A percentile compares a stretch with the other conserved stretches of the same genome.
Evolutionary conservation across 768 basidiomycete species (phyloP).

Genomic region (Lentinus brumalis): DNA sequence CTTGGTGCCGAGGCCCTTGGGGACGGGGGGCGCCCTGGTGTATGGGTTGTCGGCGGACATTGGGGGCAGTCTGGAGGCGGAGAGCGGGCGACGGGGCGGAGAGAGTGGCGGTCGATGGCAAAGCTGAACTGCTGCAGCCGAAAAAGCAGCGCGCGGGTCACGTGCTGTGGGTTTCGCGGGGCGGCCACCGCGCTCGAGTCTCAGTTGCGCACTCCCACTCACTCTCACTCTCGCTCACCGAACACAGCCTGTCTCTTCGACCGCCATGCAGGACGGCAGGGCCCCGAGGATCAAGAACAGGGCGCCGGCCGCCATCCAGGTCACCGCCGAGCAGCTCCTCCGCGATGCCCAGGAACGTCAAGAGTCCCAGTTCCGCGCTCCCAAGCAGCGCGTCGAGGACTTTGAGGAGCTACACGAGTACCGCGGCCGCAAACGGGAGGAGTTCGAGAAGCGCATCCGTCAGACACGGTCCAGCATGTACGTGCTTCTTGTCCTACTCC

Average conservation of each 20-base stretch:
- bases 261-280: constrained; percentile 4
- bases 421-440: constrained; percentile 87
- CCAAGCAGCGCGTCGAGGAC: constrained; percentile 94
- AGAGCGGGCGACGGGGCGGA: too few species aligned
- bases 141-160: too few species aligned
- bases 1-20: constrained; percentile 5
- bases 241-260: too few species aligned
- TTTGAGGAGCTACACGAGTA: constrained; percentile 92
- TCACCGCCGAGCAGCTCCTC: constrained; percentile 96
- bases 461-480: constrained; percentile 82
- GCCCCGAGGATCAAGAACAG: constrained; percentile 81
- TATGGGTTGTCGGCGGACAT: constrained; percentile 23
- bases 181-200: too few species aligned
- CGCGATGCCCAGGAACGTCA: constrained; percentile 98
- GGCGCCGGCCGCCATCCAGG: constrained; percentile 92
- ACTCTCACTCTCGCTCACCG: too few species aligned
- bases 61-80: too few species aligned
- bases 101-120: too few species aligned
- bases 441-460: constrained; percentile 89
- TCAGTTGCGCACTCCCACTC: background rate
- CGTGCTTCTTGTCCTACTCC: constrained; percentile 29
- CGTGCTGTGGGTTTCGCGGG: too few species aligned
- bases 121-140: too few species aligned
- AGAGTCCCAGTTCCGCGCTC: constrained; percentile 88
- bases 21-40: constrained; percentile 22